phyloP scores from a whole-genome alignment of 2,329 filamentous ascomycete genomes.

The Penicillium sp. region DNA sequence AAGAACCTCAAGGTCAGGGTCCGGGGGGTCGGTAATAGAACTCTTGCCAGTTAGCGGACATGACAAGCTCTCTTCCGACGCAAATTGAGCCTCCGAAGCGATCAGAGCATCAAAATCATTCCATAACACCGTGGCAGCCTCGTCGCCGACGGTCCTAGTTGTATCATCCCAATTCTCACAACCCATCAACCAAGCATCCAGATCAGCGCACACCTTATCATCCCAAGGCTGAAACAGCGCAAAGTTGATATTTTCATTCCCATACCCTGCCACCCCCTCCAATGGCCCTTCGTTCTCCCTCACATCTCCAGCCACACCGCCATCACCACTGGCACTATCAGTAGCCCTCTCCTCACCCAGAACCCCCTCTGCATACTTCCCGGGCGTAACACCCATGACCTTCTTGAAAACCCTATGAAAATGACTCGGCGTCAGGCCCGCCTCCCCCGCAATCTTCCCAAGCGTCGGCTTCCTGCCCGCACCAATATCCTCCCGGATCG shows the following conservation, averaged over 20 bases:
- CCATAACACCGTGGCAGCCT: constrained; percentile 28
- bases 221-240: neutral
- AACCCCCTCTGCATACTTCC: constrained; percentile 37
- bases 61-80: constrained; percentile 7
- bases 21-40: neutral
- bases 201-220: neutral
- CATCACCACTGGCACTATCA: neutral
- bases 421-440: constrained; percentile 56
- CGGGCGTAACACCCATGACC: constrained; percentile 56
- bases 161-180: neutral
- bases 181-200: constrained; percentile 1
- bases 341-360: constrained; percentile 9
- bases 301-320: neutral
- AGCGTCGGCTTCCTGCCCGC: constrained; percentile 44
- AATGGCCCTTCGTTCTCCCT: neutral
- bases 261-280: neutral
- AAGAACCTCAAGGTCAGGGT: neutral
- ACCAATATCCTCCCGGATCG: constrained; percentile 32
- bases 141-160: neutral
- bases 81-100: constrained; percentile 31
- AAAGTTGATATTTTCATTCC: neutral
- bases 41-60: constrained; percentile 14
- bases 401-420: constrained; percentile 62
- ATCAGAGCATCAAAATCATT: constrained; percentile 45
- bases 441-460: constrained; percentile 52